Evolutionary conservation across 768 basidiomycete genomes (phyloP).

Genomic region (button mushroom (Agaricus bisporus)): DNA sequence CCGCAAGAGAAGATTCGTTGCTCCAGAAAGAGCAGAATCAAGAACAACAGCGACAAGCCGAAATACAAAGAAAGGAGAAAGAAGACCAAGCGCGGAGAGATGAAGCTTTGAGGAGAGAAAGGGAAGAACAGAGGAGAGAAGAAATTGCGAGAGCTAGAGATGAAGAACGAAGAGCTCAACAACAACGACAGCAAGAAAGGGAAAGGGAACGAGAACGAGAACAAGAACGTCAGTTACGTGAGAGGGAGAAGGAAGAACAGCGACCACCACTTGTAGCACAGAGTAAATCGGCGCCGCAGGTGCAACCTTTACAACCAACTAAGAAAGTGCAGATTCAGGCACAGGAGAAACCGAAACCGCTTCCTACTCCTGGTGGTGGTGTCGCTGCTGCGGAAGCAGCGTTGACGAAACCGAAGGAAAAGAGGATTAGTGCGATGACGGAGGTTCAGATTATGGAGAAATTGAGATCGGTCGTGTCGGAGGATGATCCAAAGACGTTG

Average conservation of each 20-base stretch:
- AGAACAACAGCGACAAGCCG: constrained; percentile 17
- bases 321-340: constrained; percentile 67
- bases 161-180: constrained; percentile 16
- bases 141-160: constrained; percentile 34
- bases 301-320: constrained; percentile 69
- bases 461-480: constrained; percentile 78
- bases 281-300: constrained; percentile 40
- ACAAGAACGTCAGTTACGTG: constrained; percentile 10
- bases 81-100: constrained; percentile 16
- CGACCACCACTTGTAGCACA: constrained; percentile 16
- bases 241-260: constrained; percentile 21
- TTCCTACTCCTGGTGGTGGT: constrained; percentile 21
- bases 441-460: constrained; percentile 99
- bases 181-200: constrained; percentile 19
- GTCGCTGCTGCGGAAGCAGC: constrained; percentile 54
- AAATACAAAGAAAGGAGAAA: constrained; percentile 4
- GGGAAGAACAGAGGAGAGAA: constrained; percentile 25
- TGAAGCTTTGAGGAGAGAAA: constrained; percentile 17
- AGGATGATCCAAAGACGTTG: constrained; percentile 80
- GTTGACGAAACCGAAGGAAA: constrained; percentile 74
- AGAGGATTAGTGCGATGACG: constrained; percentile 93
- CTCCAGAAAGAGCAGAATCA: constrained; percentile 15
- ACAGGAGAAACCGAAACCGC: constrained; percentile 41
- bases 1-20: constrained; percentile 47
- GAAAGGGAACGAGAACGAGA: constrained; percentile 14